Evolutionary conservation across 129 eudicot genomes (phyloP).

Genomic region (Saposhnikovia divaricata): DNA sequence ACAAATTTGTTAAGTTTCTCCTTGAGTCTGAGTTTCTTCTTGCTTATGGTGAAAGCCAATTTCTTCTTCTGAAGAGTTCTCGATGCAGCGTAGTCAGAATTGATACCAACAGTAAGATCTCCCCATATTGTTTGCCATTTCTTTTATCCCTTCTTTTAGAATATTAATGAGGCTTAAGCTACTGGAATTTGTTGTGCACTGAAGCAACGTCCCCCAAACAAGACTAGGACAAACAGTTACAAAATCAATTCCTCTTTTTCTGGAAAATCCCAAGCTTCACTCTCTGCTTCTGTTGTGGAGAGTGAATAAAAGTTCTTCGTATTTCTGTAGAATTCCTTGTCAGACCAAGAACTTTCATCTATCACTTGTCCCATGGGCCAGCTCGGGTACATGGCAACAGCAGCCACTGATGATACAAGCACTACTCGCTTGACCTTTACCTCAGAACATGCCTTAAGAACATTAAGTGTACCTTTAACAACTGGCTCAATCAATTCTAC

Average conservation of each 20-base stretch:
- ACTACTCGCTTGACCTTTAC: slow-evolving; percentile 28
- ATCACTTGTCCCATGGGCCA: too few species aligned
- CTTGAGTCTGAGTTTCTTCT: too few species aligned
- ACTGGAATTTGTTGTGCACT: slow-evolving; percentile 53
- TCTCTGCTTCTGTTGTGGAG: slow-evolving; percentile 69
- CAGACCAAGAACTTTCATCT: too few species aligned
- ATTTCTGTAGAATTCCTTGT: too few species aligned
- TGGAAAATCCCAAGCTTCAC: slow-evolving; percentile 68
- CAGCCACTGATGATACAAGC: too few species aligned
- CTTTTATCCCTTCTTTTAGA: slow-evolving; percentile 60
- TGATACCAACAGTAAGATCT: too few species aligned
- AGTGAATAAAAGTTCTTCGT: slow-evolving; percentile 74
- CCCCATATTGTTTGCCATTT: slow-evolving; percentile 35
- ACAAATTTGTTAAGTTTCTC: too few species aligned
- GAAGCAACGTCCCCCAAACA: slow-evolving; percentile 61
- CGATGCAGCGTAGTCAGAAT: too few species aligned
- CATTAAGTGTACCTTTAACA: slow-evolving; percentile 68
- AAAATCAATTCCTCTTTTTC: slow-evolving; percentile 46
- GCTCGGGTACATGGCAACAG: too few species aligned
- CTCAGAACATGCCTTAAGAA: slow-evolving; percentile 72
- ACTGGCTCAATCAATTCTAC: slow-evolving; percentile 79
- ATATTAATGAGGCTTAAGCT: slow-evolving; percentile 47
- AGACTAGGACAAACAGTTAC: slow-evolving; percentile 53
- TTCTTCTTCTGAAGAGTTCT: too few species aligned
- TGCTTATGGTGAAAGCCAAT: too few species aligned